Conservation (phyloP, 805 yeast species). For the Metschnikowia kofuensis region DNA sequence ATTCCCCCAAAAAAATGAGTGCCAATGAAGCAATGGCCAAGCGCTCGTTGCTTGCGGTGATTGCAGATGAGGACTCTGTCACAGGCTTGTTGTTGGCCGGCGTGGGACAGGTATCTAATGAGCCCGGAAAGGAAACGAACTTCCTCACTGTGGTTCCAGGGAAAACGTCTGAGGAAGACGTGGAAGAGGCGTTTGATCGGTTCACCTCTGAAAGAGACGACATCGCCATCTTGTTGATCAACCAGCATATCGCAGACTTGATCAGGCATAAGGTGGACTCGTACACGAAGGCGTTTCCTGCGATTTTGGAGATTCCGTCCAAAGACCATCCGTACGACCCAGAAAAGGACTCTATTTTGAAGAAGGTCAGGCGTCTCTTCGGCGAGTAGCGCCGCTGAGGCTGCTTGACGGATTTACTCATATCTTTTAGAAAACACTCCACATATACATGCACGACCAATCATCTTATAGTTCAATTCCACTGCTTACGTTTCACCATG, state of each 20-base stretch:
- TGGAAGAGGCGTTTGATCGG: constrained; percentile 69
- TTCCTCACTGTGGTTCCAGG: constrained; percentile 75
- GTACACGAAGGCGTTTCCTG: constrained; percentile 91
- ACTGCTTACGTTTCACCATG: constrained; percentile 1
- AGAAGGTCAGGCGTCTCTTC: constrained; percentile 90
- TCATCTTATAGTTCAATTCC: constrained; percentile 11
- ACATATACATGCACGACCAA: too few species aligned
- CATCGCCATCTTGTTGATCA: constrained; percentile 87
- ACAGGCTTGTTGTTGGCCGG: constrained; percentile 96
- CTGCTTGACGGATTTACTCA: background rate
- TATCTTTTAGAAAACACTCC: background rate
- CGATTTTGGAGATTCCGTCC: constrained; percentile 93
- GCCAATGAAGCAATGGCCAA: constrained; percentile 50
- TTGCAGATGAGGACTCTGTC: constrained; percentile 97
- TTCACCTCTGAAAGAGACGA: constrained; percentile 78
- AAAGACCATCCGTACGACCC: constrained; percentile 99
- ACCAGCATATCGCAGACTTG: constrained; percentile 91
- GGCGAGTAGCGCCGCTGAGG: constrained; percentile 59
- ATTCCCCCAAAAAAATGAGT: constrained; percentile 15
- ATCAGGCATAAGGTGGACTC: constrained; percentile 80
- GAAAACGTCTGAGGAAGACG: constrained; percentile 72
- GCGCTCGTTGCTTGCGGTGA: constrained; percentile 84
- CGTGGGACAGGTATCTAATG: constrained; percentile 75
- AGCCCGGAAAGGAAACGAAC: constrained; percentile 67
- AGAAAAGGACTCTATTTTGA: constrained; percentile 91